Evolutionary conservation across 805 yeast species (phyloP).

Genomic region (Metschnikowia anglica): DNA sequence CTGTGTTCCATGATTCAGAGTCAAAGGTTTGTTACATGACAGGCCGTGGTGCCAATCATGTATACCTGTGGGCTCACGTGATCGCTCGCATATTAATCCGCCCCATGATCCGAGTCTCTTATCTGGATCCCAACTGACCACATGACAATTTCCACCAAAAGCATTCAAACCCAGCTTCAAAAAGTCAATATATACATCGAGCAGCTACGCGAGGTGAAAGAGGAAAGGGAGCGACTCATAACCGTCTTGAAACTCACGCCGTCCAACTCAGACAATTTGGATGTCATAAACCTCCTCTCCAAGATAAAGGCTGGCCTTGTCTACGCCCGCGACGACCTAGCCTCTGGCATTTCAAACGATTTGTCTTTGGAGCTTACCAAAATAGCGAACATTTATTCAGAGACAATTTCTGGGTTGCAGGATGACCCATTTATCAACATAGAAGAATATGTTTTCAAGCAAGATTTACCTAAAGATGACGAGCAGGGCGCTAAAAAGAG

Average conservation of each 20-base stretch:
- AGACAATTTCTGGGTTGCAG: conserved; percentile 18
- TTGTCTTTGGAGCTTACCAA: conserved; percentile 5
- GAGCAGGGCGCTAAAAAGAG: conserved; percentile 24
- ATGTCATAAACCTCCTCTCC: conserved; percentile 30
- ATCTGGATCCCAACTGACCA: background rate
- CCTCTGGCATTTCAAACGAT: conserved; percentile 5
- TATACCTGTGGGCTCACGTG: no score
- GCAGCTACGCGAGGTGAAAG: conserved; percentile 30
- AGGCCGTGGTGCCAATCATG: no score
- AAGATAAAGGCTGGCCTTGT: conserved; percentile 28
- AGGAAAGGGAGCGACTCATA: conserved; percentile 35
- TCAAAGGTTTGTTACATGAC: no score
- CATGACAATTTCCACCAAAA: conserved; percentile 21
- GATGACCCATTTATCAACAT: conserved; percentile 32
- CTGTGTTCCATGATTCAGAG: no score
- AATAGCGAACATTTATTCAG: conserved; percentile 20
- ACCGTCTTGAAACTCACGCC: conserved; percentile 35
- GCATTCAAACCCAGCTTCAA: conserved; percentile 22
- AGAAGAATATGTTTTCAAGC: conserved; percentile 30
- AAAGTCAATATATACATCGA: conserved; percentile 24
- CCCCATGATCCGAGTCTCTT: background rate
- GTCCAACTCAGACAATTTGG: conserved; percentile 39
- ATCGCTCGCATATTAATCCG: background rate
- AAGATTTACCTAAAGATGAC: conserved; percentile 3
- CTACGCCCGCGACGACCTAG: conserved; percentile 33